Evolutionary conservation across 1,284 basidiomycete species (phyloP).

Genomic region (Ganoderma lucidum): DNA sequence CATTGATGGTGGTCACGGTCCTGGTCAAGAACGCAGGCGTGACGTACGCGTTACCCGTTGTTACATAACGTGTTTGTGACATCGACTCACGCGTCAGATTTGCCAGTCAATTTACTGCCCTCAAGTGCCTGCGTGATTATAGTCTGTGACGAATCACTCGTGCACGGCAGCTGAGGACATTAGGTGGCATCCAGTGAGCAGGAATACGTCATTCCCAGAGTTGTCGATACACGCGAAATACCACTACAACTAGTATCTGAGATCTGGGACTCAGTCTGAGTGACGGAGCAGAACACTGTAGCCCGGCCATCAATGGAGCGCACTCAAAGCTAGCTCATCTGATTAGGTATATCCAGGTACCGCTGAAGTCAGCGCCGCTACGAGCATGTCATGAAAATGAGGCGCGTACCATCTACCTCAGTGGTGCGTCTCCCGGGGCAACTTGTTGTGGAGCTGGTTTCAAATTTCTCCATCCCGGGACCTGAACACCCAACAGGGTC

Average conservation of each 20-base stretch:
- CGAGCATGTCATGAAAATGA: background rate
- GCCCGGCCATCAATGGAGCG: background rate
- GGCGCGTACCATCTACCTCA: background rate
- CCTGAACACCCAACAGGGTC: conserved; percentile 9
- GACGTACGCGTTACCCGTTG: background rate
- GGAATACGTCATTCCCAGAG: too few species aligned
- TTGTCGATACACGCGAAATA: too few species aligned
- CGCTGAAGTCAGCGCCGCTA: background rate
- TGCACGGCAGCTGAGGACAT: too few species aligned
- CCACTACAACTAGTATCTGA: too few species aligned
- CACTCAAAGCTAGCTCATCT: background rate
- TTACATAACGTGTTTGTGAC: conserved; percentile 2
- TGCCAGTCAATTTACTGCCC: background rate
- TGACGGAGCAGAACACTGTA: too few species aligned
- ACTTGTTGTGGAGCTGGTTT: background rate
- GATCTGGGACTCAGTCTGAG: too few species aligned
- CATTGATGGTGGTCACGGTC: background rate
- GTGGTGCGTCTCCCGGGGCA: background rate
- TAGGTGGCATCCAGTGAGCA: too few species aligned
- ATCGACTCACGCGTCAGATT: background rate
- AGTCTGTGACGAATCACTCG: too few species aligned
- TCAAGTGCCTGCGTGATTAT: too few species aligned
- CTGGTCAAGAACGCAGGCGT: background rate
- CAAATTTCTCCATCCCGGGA: conserved; percentile 6
- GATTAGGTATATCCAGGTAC: background rate